A percentile compares a stretch with the other conserved stretches of the same genome.
phyloP scores from a whole-genome alignment of 805 yeast genomes.

The Lachancea meyersii region DNA sequence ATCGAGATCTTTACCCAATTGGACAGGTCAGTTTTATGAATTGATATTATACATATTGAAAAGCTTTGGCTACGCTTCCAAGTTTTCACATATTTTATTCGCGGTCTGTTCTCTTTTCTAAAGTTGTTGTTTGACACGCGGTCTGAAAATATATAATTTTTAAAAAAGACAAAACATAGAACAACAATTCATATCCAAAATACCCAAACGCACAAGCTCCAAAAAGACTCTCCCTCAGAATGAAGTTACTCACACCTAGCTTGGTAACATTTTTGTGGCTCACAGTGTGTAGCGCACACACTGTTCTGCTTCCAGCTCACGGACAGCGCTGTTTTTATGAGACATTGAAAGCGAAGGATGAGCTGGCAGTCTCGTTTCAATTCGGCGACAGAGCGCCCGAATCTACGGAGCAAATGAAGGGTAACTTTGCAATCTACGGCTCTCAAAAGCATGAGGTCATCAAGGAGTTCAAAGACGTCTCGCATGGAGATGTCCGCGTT shows the following conservation, averaged over 20 bases:
- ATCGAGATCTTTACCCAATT: no score
- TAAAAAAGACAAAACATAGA: background rate
- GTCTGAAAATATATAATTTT: background rate
- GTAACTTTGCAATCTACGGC: slow-evolving; percentile 58
- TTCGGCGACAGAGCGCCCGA: slow-evolving; percentile 83
- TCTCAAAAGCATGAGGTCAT: slow-evolving; percentile 41
- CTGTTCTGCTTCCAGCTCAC: slow-evolving; percentile 72
- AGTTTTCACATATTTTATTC: no score
- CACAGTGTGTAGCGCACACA: slow-evolving; percentile 49
- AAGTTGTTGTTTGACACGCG: background rate
- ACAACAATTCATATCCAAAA: no score
- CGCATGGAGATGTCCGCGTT: slow-evolving; percentile 76
- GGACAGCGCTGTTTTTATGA: slow-evolving; percentile 89
- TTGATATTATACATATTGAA: no score
- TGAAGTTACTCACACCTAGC: background rate
- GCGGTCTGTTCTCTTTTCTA: background rate
- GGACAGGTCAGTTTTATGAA: no score
- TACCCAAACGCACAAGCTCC: no score
- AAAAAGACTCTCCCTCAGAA: background rate
- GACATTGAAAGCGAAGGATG: slow-evolving; percentile 73
- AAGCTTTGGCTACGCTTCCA: background rate
- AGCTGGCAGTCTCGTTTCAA: slow-evolving; percentile 82
- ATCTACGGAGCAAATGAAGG: slow-evolving; percentile 56
- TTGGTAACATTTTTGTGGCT: slow-evolving; percentile 3
- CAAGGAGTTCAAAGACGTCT: slow-evolving; percentile 45